Evolutionary conservation across 768 basidiomycete genomes (phyloP).

Genomic region (Agrocybe chaxingu): DNA sequence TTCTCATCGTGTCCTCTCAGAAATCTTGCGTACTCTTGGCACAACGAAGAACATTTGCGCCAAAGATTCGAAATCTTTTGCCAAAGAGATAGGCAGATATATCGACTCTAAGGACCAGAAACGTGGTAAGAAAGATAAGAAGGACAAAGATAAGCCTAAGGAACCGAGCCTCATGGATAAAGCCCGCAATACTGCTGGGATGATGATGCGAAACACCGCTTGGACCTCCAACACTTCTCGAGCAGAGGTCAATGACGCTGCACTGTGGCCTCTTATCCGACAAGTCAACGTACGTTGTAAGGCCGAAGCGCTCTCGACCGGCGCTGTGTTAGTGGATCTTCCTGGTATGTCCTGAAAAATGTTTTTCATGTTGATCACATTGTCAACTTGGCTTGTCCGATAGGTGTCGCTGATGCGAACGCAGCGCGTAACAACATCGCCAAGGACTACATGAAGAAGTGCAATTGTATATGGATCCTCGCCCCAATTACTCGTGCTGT

Average conservation of each 20-base stretch:
- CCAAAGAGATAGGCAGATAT: slow-evolving; percentile 55
- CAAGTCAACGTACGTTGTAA: slow-evolving; percentile 59
- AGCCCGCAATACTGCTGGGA: slow-evolving; percentile 21
- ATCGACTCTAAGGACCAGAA: slow-evolving; percentile 65
- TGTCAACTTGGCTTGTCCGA: neutral
- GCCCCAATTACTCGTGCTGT: slow-evolving; percentile 64
- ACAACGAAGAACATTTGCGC: slow-evolving; percentile 49
- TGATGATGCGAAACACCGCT: slow-evolving; percentile 13
- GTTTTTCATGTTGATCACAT: neutral
- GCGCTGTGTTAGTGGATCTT: slow-evolving; percentile 62
- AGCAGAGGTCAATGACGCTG: slow-evolving; percentile 29
- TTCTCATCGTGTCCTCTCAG: slow-evolving; percentile 21
- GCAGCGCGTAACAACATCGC: slow-evolving; percentile 61
- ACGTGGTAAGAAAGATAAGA: slow-evolving; percentile 42
- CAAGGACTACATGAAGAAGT: slow-evolving; percentile 66
- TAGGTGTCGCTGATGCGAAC: slow-evolving; percentile 62
- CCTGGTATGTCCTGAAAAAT: slow-evolving; percentile 37
- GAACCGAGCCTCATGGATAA: slow-evolving; percentile 33
- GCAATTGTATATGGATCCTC: slow-evolving; percentile 62
- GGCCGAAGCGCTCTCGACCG: slow-evolving; percentile 49
- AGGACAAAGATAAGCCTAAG: slow-evolving; percentile 33
- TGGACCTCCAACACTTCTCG: neutral
- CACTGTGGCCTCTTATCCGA: slow-evolving; percentile 62
- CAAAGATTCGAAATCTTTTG: slow-evolving; percentile 48
- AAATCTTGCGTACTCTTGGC: slow-evolving; percentile 45